Conservation (phyloP, 2,329 filamentous ascomycete genomes). For the Calonectria henricotiae region DNA sequence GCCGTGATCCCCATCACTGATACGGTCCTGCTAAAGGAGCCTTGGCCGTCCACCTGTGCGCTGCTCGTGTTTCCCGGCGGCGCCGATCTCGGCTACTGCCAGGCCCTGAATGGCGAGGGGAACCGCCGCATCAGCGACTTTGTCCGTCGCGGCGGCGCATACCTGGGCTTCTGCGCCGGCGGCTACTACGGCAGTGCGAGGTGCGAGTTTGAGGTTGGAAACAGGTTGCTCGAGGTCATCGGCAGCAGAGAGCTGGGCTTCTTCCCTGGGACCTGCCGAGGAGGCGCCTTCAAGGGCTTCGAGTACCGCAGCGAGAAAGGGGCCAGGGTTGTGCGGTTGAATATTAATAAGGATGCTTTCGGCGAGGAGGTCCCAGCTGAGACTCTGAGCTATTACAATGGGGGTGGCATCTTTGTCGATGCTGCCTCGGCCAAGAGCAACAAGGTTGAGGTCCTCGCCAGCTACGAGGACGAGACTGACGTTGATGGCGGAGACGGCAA, state of each 20-base stretch:
- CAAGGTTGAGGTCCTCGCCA: slow-evolving; percentile 87
- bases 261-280: slow-evolving; percentile 89
- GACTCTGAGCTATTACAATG: slow-evolving; percentile 91
- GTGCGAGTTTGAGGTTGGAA: slow-evolving; percentile 94
- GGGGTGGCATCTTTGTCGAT: slow-evolving; percentile 93
- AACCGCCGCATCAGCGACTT: slow-evolving; percentile 89
- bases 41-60: slow-evolving; percentile 90
- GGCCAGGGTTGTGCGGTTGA: slow-evolving; percentile 80
- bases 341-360: slow-evolving; percentile 75
- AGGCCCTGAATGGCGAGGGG: slow-evolving; percentile 87
- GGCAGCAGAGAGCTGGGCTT: slow-evolving; percentile 89
- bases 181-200: slow-evolving; percentile 88
- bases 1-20: slow-evolving; percentile 90
- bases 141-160: slow-evolving; percentile 87
- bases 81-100: slow-evolving; percentile 93
- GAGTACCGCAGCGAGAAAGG: slow-evolving; percentile 91
- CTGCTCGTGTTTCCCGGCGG: slow-evolving; percentile 94
- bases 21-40: slow-evolving; percentile 87
- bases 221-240: slow-evolving; percentile 84
- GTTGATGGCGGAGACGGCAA: slow-evolving; percentile 82
- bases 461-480: slow-evolving; percentile 81
- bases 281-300: slow-evolving; percentile 91
- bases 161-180: slow-evolving; percentile 94
- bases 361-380: slow-evolving; percentile 70
- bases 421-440: slow-evolving; percentile 73